These are phyloP conservation scores for Sorghum bicolor DNA, from an alignment of 176 grass and related monocot genomes.

Conservation along the genomic window Sorghum_bicolor_NCBIv3 NC_012878.2:2928001-2928500, in stretches of 20 bases:
- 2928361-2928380: neutral
- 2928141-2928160: slow-evolving; percentile 84
- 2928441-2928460: neutral
- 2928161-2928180: slow-evolving; percentile 52
- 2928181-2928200: slow-evolving; percentile 50
- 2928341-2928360: slow-evolving; percentile 55
- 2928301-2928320: slow-evolving; percentile 31
- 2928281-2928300: slow-evolving; percentile 17
- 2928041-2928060: slow-evolving; percentile 23
- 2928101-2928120: neutral
- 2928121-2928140: slow-evolving; percentile 34
- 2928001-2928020: neutral
- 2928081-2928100: neutral
- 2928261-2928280: slow-evolving; percentile 13
- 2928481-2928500: neutral
- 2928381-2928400: neutral
- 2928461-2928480: neutral
- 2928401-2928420: neutral
- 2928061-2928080: slow-evolving; percentile 4
- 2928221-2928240: slow-evolving; percentile 36
- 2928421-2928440: neutral
- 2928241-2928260: slow-evolving; percentile 30
- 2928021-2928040: neutral
- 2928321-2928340: slow-evolving; percentile 40
- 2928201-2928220: slow-evolving; percentile 42